Evolutionary conservation across 2,329 filamentous ascomycete genomes (phyloP).

Genomic region (Hymenoscyphus fructigenus): DNA sequence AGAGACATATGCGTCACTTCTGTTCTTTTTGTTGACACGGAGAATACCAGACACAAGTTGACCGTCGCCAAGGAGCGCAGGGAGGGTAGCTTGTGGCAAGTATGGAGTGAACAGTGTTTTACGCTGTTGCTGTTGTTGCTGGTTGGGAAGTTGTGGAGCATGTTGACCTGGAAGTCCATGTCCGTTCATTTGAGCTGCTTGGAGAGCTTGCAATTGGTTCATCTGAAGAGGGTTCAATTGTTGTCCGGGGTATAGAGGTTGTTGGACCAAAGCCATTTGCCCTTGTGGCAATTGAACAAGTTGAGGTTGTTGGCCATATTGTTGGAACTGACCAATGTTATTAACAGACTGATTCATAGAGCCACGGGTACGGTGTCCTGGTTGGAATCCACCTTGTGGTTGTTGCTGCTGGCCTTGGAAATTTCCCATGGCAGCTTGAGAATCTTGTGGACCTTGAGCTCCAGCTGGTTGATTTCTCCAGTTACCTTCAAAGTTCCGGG

Average conservation of each 20-base stretch:
- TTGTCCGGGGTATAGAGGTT: constrained; percentile 75
- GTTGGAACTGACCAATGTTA: constrained; percentile 82
- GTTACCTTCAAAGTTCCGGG: constrained; percentile 95
- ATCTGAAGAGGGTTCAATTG: constrained; percentile 86
- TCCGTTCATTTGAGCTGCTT: constrained; percentile 80
- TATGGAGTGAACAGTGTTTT: constrained; percentile 99
- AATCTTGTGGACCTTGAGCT: constrained; percentile 48
- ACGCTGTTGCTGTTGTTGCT: constrained; percentile 84
- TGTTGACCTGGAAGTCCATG: constrained; percentile 72
- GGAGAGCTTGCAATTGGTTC: constrained; percentile 86
- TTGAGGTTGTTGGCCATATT: constrained; percentile 84
- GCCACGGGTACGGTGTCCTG: constrained; percentile 80
- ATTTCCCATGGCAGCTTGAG: constrained; percentile 57
- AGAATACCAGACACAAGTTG: constrained; percentile 95
- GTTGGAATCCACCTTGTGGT: constrained; percentile 77
- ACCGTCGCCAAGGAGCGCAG: constrained; percentile 84
- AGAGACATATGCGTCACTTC: constrained; percentile 96
- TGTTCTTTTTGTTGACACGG: constrained; percentile 99
- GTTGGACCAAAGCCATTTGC: constrained; percentile 80
- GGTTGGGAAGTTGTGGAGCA: constrained; percentile 62
- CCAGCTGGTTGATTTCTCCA: constrained; percentile 78
- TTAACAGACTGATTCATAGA: constrained; percentile 87
- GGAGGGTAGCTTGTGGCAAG: constrained; percentile 88
- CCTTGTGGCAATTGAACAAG: constrained; percentile 80
- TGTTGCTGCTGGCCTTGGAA: constrained; percentile 76